Conservation (phyloP, 768 basidiomycete genomes). For the Leucosporidium creatinivorum region DNA sequence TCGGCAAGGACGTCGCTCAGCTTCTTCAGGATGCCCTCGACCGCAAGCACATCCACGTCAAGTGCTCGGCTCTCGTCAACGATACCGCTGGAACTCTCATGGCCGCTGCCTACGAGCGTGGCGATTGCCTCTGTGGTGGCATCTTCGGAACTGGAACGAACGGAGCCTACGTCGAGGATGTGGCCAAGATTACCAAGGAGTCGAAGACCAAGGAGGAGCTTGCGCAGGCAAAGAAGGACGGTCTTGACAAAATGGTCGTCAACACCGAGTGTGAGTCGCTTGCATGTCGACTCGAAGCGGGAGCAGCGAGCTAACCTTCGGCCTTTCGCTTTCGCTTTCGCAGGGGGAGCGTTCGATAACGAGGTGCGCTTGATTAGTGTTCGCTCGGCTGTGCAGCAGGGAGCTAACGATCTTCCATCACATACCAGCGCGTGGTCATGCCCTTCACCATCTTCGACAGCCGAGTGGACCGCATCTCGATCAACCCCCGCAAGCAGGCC, state of each 20-base stretch:
- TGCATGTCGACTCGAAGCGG: too few species aligned
- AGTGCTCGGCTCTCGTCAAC: slow-evolving; percentile 85
- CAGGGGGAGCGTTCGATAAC: slow-evolving; percentile 87
- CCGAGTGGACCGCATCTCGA: slow-evolving; percentile 81
- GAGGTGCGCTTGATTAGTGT: slow-evolving; percentile 50
- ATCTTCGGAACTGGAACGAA: slow-evolving; percentile 99
- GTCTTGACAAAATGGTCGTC: slow-evolving; percentile 68
- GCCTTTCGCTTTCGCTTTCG: background rate
- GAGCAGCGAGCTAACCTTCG: background rate
- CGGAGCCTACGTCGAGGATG: slow-evolving; percentile 88
- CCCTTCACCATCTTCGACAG: slow-evolving; percentile 87
- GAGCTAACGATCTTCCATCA: slow-evolving; percentile 1
- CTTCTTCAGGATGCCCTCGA: slow-evolving; percentile 88
- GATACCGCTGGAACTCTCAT: slow-evolving; percentile 94
- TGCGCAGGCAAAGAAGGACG: slow-evolving; percentile 38
- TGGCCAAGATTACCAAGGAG: slow-evolving; percentile 77
- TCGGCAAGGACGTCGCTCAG: slow-evolving; percentile 80
- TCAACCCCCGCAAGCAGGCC: slow-evolving; percentile 79
- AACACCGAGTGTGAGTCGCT: slow-evolving; percentile 71
- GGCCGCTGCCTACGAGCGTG: slow-evolving; percentile 86
- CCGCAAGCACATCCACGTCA: slow-evolving; percentile 82
- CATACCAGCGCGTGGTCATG: slow-evolving; percentile 63
- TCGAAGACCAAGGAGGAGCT: slow-evolving; percentile 49
- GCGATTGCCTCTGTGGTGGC: slow-evolving; percentile 72
- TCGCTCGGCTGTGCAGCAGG: background rate